Evolutionary conservation across 805 yeast genomes (phyloP), one percentile per base, ranked within the genome.

Genomic region (Hanseniaspora lachancei): DNA sequence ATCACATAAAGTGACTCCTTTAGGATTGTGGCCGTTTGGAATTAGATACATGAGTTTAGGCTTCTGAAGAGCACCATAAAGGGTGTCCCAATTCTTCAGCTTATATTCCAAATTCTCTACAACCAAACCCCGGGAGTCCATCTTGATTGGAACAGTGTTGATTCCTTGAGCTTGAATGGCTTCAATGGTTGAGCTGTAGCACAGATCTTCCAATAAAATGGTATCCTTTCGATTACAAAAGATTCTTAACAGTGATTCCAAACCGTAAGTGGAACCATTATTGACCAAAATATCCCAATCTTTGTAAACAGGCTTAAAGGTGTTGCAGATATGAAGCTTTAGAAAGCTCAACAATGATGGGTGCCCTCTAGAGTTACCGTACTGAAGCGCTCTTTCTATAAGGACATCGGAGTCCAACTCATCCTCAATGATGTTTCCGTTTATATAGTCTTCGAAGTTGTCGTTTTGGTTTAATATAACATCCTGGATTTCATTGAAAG

Each of bases 11-110:
- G 85, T 82, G 6, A 91, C 81, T 24, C 97, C 97, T 21, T 95
- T 87, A 57, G 97, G 97, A 76, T 89, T 89, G 72, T 89, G 97
- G 58, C 97, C 97, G 13, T 96, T 89, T 59, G 88, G 82, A 62
- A 89, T 86, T 43, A 88, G 80, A 77, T 89, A 89, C 61, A 89
- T 74, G 58, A 88, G 72, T 68, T 82, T 86, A 60, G 97, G 96
- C 69, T 78, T 77, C 57, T 78, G 77, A 32, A 57, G 49, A 8
- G 69, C 70, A 40, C 70, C 74, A 29, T 69, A 62, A 9, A 43
- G 20, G 35, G 74, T 81, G 6, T 72, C 72, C 96, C 95, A 89
- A 62, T 74, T 70, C 54, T 72, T 74, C 61, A 89, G 71, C 57
- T 79, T 66, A 18, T 66, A 61, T 36, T 73, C 86, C 54, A 88